phyloP scores from a whole-genome alignment of 1,139 yeast genomes.

The Lodderomyces jiufengensis region DNA sequence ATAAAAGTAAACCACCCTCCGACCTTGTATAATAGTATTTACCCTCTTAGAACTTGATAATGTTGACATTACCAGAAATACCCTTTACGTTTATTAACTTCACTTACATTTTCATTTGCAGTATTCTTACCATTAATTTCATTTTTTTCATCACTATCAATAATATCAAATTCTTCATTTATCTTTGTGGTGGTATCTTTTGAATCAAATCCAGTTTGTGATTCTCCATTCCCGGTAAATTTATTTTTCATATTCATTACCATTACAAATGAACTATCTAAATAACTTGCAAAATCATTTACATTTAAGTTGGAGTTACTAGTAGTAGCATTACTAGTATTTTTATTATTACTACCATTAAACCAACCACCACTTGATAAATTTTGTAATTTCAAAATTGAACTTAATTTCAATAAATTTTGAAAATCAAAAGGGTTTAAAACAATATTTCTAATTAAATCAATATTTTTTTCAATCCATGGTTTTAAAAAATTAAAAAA shows the following conservation, averaged over 20 bases:
- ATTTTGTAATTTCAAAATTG: neutral
- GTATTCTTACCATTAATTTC: constrained; percentile 3
- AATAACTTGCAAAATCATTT: constrained; percentile 6
- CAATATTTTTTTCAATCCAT: constrained; percentile 24
- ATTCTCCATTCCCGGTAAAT: constrained; percentile 8
- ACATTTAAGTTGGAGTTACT: neutral
- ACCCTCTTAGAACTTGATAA: too few species aligned
- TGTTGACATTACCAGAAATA: constrained; percentile 14
- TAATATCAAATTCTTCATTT: constrained; percentile 40
- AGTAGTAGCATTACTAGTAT: constrained; percentile 1
- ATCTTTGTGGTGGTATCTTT: constrained; percentile 7
- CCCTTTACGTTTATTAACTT: constrained; percentile 15
- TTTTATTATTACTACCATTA: neutral
- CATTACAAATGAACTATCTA: constrained; percentile 16
- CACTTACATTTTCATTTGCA: constrained; percentile 8
- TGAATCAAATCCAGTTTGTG: neutral
- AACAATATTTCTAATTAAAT: constrained; percentile 7
- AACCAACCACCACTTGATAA: neutral
- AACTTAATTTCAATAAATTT: constrained; percentile 1
- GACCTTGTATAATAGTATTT: too few species aligned
- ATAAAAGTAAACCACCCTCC: too few species aligned
- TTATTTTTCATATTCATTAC: constrained; percentile 16
- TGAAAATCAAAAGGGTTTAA: constrained; percentile 12
- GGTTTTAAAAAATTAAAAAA: constrained; percentile 34
- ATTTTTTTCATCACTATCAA: constrained; percentile 28